These are phyloP conservation scores for Albizia julibrissin DNA, from an alignment of 306 rosid species.

Conservation along the genomic window DNA sequence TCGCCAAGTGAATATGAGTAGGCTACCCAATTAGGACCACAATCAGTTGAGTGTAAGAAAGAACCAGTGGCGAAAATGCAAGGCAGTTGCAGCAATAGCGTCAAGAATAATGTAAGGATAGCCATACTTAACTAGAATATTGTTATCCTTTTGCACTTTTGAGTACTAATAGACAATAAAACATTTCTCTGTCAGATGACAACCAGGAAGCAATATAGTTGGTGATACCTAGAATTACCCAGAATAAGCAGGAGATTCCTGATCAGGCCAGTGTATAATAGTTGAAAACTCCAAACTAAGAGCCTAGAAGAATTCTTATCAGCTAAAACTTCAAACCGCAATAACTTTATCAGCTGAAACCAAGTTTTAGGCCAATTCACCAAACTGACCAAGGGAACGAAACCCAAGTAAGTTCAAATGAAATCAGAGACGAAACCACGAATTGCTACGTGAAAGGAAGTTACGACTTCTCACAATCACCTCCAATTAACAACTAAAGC, in stretches of 20 bases:
- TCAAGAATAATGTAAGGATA: constrained; percentile 37
- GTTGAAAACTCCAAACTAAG: constrained; percentile 9
- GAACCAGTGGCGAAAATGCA: constrained; percentile 49
- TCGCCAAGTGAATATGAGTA: constrained; percentile 49
- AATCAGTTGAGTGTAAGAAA: constrained; percentile 47
- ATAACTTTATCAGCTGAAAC: constrained; percentile 14
- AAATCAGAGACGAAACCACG: constrained; percentile 1
- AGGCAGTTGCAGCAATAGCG: constrained; percentile 52
- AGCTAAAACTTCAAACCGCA: constrained; percentile 28
- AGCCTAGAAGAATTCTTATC: not conserved
- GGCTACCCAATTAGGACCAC: constrained; percentile 54
- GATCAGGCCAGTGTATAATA: constrained; percentile 28
- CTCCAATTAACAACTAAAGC: not conserved
- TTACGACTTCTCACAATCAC: constrained; percentile 20
- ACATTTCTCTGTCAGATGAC: constrained; percentile 35
- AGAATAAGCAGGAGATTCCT: constrained; percentile 26
- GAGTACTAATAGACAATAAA: constrained; percentile 22
- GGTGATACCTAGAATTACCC: constrained; percentile 17
- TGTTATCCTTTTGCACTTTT: constrained; percentile 29
- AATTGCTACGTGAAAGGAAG: constrained; percentile 28
- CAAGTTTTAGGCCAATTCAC: constrained; percentile 35
- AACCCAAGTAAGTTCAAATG: not conserved
- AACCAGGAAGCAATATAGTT: constrained; percentile 5
- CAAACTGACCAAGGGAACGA: constrained; percentile 28
- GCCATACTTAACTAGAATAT: constrained; percentile 49